Evolutionary conservation across 306 rosid species (phyloP), one percentile per base, ranked within the genome.

Genomic region (Vicia sativa): DNA sequence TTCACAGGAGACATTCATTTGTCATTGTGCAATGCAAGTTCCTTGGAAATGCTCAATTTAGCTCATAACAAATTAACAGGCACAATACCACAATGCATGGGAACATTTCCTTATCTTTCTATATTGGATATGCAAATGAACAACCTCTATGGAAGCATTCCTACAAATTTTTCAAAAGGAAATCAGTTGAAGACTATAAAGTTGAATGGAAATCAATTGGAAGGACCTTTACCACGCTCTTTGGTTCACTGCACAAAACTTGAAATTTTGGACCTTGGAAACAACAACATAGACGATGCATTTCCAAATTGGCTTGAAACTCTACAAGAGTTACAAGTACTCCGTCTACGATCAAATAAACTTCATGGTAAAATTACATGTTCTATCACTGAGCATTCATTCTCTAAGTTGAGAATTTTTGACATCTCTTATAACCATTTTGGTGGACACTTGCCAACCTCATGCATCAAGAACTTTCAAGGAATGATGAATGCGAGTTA

Each of bases 191-290:
- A 48, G 45, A 64, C 67, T 1, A 41, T 41, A 41, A 62, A 62
- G 67, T 84, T 84, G 0, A 69, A 81, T 35, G 39, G n/a, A 12
- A 80, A 84, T 8, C 76, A 19, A 5, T 13, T 78, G n/a, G 60
- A 69, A 23, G 86, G 89, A 23, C 26, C 67, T 3, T 7, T 78
- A 23, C 84, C 82, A 19, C 48, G 0, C 0, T 46, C 78, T 12
- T 65, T 81, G 65, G 19, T 37, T 2, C 3, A 42, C 0, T 81
- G 86, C 25, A 11, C 1, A 1, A 0, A 1, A 0, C 65, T 85
- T 1, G 18, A 77, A 65, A 45, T 82, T 72, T 29, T 85, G 13
- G 83, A 85, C 60, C 23, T 85, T 35, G 87, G 81, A 37, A 29
- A 72, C 5, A 85, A 82, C 58, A 28, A 26, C 8, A 34, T 85